A percentile compares a stretch with the other conserved stretches of the same genome.
Evolutionary conservation across 768 basidiomycete genomes (phyloP).

Genomic region (Phanerochaete carnosa): DNA sequence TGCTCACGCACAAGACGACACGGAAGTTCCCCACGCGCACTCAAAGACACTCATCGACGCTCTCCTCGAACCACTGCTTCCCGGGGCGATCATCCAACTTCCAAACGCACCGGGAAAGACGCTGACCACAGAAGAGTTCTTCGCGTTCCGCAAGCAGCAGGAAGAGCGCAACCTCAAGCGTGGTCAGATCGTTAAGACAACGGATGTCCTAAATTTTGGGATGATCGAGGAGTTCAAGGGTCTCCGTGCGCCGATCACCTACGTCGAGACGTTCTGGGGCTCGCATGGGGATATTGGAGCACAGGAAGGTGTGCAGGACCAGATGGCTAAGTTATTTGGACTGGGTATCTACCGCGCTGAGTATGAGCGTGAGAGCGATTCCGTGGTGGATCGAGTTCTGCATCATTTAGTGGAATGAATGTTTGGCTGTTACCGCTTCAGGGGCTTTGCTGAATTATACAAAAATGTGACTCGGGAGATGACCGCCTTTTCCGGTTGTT

Average conservation of each 20-base stretch:
- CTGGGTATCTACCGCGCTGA: slow-evolving; percentile 5
- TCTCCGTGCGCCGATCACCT: slow-evolving; percentile 41
- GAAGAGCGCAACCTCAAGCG: slow-evolving; percentile 39
- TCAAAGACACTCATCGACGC: slow-evolving; percentile 65
- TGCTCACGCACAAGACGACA: slow-evolving; percentile 72
- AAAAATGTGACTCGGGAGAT: too few species aligned
- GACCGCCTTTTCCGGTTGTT: too few species aligned
- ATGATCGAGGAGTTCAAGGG: slow-evolving; percentile 50
- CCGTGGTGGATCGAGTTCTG: background rate
- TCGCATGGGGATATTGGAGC: slow-evolving; percentile 56
- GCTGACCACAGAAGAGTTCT: slow-evolving; percentile 41
- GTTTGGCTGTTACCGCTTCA: too few species aligned
- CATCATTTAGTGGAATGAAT: too few species aligned
- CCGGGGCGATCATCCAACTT: slow-evolving; percentile 38
- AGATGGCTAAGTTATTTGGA: slow-evolving; percentile 30
- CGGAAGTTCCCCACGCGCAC: slow-evolving; percentile 69
- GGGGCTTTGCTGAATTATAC: too few species aligned
- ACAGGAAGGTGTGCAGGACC: slow-evolving; percentile 69
- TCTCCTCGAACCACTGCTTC: slow-evolving; percentile 64
- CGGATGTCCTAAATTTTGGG: slow-evolving; percentile 46
- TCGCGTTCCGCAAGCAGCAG: slow-evolving; percentile 35
- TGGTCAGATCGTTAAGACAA: slow-evolving; percentile 41
- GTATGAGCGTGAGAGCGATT: background rate
- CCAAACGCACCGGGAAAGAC: slow-evolving; percentile 26
- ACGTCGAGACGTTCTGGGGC: slow-evolving; percentile 57